These are phyloP conservation scores for Pichia sp. DNA, from an alignment of 1,139 yeast species.

Conservation along the genomic window DNA sequence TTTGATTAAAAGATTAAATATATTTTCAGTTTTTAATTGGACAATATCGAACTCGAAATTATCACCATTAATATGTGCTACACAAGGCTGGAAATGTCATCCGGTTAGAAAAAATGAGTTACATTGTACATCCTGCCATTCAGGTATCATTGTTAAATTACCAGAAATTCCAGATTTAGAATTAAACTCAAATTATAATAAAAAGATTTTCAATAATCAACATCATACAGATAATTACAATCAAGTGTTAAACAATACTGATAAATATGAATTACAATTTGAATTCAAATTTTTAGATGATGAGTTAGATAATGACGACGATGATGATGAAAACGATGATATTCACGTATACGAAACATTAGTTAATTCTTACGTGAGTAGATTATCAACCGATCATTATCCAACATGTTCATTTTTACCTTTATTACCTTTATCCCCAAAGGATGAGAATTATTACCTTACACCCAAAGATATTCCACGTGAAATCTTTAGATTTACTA, in stretches of 20 bases:
- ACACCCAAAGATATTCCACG: conserved; percentile 24
- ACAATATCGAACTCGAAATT: conserved; percentile 21
- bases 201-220: conserved; percentile 10
- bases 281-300: conserved; percentile 11
- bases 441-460: conserved; percentile 23
- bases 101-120: conserved; percentile 27
- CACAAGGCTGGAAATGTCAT: conserved; percentile 31
- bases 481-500: conserved; percentile 19
- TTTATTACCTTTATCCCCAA: conserved; percentile 15
- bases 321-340: conserved; percentile 10
- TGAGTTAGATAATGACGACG: conserved; percentile 9
- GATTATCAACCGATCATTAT: conserved; percentile 27
- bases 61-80: conserved; percentile 28
- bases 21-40: conserved; percentile 31
- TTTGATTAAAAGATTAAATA: conserved; percentile 24
- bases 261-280: conserved; percentile 9
- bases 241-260: conserved; percentile 9
- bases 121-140: conserved; percentile 27
- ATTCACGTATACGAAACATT: conserved; percentile 17
- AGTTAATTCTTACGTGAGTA: conserved; percentile 22
- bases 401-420: conserved; percentile 22
- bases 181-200: not conserved
- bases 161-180: conserved; percentile 10
- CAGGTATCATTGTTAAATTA: conserved; percentile 19
- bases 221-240: conserved; percentile 10